phyloP scores from a whole-genome alignment of 345 rosid genomes.

The Jatropha curcas region DNA sequence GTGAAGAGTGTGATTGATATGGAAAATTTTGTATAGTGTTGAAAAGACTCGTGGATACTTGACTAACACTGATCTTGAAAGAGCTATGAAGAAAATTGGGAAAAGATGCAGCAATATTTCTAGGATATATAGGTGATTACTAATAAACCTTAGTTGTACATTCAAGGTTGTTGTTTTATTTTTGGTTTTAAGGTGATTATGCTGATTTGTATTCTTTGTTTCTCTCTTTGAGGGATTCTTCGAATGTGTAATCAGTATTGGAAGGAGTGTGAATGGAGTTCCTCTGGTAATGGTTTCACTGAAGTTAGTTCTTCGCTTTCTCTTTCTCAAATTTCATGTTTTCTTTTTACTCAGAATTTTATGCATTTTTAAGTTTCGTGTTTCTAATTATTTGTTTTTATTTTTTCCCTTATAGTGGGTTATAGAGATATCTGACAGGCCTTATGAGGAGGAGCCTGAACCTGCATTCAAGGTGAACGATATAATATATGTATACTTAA shows the following conservation, averaged over 20 bases:
- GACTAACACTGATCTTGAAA: slow-evolving; percentile 74
- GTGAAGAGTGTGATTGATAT: not conserved
- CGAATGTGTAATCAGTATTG: slow-evolving; percentile 71
- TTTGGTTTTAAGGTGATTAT: slow-evolving; percentile 22
- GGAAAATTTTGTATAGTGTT: slow-evolving; percentile 31
- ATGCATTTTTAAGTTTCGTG: not conserved
- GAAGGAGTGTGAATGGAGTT: slow-evolving; percentile 85
- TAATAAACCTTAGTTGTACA: not conserved
- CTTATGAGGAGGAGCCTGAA: slow-evolving; percentile 79
- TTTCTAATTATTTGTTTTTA: slow-evolving; percentile 1
- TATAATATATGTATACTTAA: not conserved
- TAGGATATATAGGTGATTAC: slow-evolving; percentile 77
- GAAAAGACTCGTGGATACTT: slow-evolving; percentile 66
- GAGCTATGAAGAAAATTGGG: slow-evolving; percentile 71
- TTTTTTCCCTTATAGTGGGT: slow-evolving; percentile 60
- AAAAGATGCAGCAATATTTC: slow-evolving; percentile 74
- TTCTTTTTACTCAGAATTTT: not conserved
- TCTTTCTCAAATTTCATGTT: not conserved
- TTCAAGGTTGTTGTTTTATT: not conserved
- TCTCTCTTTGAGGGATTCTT: slow-evolving; percentile 85
- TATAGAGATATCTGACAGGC: slow-evolving; percentile 90
- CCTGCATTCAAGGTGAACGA: slow-evolving; percentile 96
- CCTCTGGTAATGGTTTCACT: slow-evolving; percentile 66
- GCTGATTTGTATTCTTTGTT: slow-evolving; percentile 55
- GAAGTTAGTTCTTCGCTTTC: not conserved